Evolutionary conservation across 306 rosid species (phyloP).

Genomic region (Quercus berberidifolia): DNA sequence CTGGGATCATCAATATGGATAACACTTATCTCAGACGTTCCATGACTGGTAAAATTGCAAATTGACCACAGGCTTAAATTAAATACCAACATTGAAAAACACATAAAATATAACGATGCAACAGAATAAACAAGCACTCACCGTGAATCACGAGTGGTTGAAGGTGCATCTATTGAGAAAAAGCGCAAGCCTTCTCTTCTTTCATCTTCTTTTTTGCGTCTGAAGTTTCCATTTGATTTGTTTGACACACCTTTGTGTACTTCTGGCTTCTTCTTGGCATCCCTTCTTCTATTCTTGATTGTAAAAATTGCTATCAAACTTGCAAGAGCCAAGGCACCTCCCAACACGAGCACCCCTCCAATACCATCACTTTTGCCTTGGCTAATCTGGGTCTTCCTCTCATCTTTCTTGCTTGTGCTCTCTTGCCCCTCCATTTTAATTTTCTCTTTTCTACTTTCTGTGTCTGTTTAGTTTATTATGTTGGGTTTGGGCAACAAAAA

Average conservation of each 20-base stretch:
- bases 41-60: conserved; percentile 1
- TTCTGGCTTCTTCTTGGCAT: background rate
- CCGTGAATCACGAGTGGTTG: conserved; percentile 1
- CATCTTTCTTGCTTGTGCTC: conserved; percentile 8
- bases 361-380: conserved; percentile 25
- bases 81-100: background rate
- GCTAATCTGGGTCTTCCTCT: conserved; percentile 15
- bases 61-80: background rate
- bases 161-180: conserved; percentile 13
- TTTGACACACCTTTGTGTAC: background rate
- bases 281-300: conserved; percentile 7
- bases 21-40: conserved; percentile 2
- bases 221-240: background rate
- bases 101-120: background rate
- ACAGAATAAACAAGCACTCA: background rate
- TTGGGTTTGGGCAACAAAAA: background rate
- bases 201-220: conserved; percentile 1
- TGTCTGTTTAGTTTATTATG: background rate
- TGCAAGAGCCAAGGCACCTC: conserved; percentile 39
- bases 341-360: conserved; percentile 35
- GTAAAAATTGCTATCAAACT: conserved; percentile 28
- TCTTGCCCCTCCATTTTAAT: conserved; percentile 8
- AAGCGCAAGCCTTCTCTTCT: conserved; percentile 8
- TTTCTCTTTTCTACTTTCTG: background rate
- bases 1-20: conserved; percentile 16